These are phyloP conservation scores for Boletus rubropictus DNA, from an alignment of 768 basidiomycete species.

Conservation along the genomic window DNA sequence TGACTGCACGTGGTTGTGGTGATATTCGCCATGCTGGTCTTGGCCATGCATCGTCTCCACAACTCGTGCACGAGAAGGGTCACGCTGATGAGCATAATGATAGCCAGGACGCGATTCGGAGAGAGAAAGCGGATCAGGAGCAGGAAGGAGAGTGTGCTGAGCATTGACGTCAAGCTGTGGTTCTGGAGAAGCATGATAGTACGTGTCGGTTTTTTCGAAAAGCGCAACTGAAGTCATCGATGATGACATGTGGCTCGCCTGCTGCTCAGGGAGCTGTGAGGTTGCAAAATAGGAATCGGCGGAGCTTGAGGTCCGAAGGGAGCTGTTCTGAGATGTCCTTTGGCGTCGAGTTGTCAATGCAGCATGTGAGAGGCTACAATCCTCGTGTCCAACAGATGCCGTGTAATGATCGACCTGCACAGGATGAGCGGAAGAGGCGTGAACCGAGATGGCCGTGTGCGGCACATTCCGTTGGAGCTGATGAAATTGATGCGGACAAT, in stretches of 20 bases:
- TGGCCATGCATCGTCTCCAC: conserved; percentile 21
- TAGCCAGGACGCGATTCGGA: conserved; percentile 26
- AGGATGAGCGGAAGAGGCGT: conserved; percentile 27
- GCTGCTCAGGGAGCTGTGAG: conserved; percentile 22
- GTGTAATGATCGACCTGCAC: conserved; percentile 33
- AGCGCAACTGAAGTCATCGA: conserved; percentile 26
- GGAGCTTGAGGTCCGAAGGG: conserved; percentile 18
- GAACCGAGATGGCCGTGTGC: conserved; percentile 24
- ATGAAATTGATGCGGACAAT: conserved; percentile 28
- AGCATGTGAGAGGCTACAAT: conserved; percentile 23
- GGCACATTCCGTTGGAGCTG: conserved; percentile 28
- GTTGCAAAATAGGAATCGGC: conserved; percentile 23
- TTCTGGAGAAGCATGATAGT: conserved; percentile 24
- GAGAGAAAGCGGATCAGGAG: conserved; percentile 29
- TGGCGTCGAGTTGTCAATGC: conserved; percentile 20
- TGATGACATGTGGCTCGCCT: conserved; percentile 22
- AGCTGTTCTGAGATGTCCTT: conserved; percentile 13
- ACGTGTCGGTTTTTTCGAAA: conserved; percentile 23
- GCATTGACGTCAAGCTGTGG: conserved; percentile 29
- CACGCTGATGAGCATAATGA: conserved; percentile 26
- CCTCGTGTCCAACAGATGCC: conserved; percentile 28
- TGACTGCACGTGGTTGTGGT: conserved; percentile 20
- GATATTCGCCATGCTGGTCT: conserved; percentile 26
- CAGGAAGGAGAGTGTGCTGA: conserved; percentile 18
- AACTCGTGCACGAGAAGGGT: conserved; percentile 24